Base-by-base conservation (phyloP, 805 yeast species). In the Pichia gijzeniarum region DNA sequence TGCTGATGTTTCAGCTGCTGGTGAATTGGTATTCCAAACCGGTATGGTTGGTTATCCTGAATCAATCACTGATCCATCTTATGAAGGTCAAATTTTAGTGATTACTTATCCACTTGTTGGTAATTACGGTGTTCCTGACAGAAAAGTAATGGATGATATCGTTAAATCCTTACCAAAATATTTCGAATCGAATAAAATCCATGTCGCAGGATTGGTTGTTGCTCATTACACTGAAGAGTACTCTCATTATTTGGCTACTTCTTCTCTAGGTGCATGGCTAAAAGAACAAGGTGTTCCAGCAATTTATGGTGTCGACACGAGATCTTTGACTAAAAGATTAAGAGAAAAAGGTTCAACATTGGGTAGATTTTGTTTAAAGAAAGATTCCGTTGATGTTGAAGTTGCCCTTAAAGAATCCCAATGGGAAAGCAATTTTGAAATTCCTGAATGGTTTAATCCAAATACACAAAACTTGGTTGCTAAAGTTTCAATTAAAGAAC, bases 1-100 rank as follows among this genome's bases (percentile, higher is more conserved):
- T 74, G 96, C 98, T 45, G 82, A 82, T 51, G 79, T 74, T 49
- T 66, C 95, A 21, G 79, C 81, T 47, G 95, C 98, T 47, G 99
- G 99, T 76, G 99, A 93, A 72, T 79, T 95, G 59, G 99, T 93
- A 50, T 93, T 93, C 80, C 98, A 95, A 70, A 93, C 99, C 52
- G 98, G 99, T 73, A 90, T 93, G 96, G 98, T 93, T 57, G 99
- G 99, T 51, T 93, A 93, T 67, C 99, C 98, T 35, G 99, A 93
- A 69, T 82, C 97, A 43, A 79, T 93, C 67, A 89, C 99, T 35
- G 99, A 93, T 69, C 99, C 99, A 50, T 93, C 98, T 38, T 93
- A 93, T 69, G 90, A 86, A 63, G 99, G 99, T 53, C 99, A 93
- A 71, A 91, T 93, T 61, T 72, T 93, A 64, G 97, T 93, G 53